Conservation (phyloP, 2,329 filamentous ascomycete genomes). For the Alternaria atra region DNA sequence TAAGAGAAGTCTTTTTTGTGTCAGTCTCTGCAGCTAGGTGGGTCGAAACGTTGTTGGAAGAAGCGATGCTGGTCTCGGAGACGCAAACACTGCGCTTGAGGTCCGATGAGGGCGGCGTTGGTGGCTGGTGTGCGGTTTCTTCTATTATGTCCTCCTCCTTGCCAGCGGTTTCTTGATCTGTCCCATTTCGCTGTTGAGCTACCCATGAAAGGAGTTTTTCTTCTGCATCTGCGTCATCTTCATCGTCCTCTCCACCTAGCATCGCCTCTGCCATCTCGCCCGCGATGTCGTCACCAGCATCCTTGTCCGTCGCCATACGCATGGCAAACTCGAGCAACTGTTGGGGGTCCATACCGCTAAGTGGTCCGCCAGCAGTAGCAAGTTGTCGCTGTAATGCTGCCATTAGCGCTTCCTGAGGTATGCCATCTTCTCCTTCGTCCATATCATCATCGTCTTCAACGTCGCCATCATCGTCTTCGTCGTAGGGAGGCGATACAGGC, state of each 20-base stretch:
- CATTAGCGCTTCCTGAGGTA: constrained; percentile 54
- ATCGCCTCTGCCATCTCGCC: constrained; percentile 55
- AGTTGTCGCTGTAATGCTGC: constrained; percentile 46
- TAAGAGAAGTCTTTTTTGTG: constrained; percentile 32
- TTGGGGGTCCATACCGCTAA: constrained; percentile 53
- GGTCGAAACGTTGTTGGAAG: constrained; percentile 9
- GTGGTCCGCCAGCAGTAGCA: constrained; percentile 44
- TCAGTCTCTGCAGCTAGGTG: background rate
- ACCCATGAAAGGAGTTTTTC: constrained; percentile 47
- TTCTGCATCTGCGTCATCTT: constrained; percentile 36
- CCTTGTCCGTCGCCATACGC: constrained; percentile 56
- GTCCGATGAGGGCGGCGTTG: constrained; percentile 36
- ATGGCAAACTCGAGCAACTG: constrained; percentile 55
- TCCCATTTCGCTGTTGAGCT: constrained; percentile 37
- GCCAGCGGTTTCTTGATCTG: background rate
- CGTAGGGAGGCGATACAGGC: constrained; percentile 24
- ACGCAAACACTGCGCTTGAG: constrained; percentile 24
- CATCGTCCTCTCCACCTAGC: constrained; percentile 48
- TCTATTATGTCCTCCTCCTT: constrained; percentile 19
- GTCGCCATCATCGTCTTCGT: constrained; percentile 25
- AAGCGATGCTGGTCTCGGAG: constrained; percentile 10
- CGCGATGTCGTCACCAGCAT: constrained; percentile 53
- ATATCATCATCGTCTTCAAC: constrained; percentile 26
- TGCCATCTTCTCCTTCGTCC: constrained; percentile 24
- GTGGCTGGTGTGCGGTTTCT: constrained; percentile 20